Percentiles rank a stretch among this genome's conserved stretches.
Evolutionary conservation across 768 basidiomycete genomes (phyloP).

Genomic region (Psilocybe cubensis): DNA sequence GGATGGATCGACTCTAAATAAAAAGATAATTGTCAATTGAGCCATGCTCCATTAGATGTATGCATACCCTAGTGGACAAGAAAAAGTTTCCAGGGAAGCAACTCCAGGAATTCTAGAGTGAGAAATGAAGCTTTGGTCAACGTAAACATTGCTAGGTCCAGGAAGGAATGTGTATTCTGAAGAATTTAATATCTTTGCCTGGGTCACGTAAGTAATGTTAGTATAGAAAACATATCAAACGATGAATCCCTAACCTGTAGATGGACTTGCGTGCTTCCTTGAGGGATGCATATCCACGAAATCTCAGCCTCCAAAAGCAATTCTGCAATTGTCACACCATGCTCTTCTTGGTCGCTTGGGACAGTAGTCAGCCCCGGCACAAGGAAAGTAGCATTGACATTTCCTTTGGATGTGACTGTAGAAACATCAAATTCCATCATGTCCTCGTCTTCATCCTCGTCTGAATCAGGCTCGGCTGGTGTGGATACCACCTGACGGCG

Average conservation of each 20-base stretch:
- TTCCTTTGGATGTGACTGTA: conserved; percentile 27
- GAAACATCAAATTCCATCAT: background rate
- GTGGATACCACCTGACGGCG: background rate
- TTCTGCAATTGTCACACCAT: conserved; percentile 35
- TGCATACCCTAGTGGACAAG: conserved; percentile 41
- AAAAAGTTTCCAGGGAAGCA: conserved; percentile 40
- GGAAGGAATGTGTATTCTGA: conserved; percentile 39
- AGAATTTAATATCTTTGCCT: conserved; percentile 40
- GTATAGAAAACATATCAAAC: no score
- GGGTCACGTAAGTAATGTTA: no score
- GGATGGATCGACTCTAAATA: conserved; percentile 37
- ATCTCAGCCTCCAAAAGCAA: conserved; percentile 33
- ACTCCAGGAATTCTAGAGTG: conserved; percentile 32
- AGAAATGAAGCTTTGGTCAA: conserved; percentile 44
- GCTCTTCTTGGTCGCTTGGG: conserved; percentile 29
- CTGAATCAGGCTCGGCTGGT: background rate
- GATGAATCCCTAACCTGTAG: conserved; percentile 26
- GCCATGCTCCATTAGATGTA: background rate
- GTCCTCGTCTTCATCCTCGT: conserved; percentile 11
- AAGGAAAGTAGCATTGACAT: conserved; percentile 36
- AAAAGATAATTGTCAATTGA: background rate
- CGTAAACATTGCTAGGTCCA: conserved; percentile 38
- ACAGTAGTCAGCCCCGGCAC: conserved; percentile 36
- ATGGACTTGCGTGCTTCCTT: conserved; percentile 32
- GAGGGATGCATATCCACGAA: conserved; percentile 40